Evolutionary conservation across 148 eudicot species (phyloP).

Genomic region (Rhododendron mucronatum): DNA sequence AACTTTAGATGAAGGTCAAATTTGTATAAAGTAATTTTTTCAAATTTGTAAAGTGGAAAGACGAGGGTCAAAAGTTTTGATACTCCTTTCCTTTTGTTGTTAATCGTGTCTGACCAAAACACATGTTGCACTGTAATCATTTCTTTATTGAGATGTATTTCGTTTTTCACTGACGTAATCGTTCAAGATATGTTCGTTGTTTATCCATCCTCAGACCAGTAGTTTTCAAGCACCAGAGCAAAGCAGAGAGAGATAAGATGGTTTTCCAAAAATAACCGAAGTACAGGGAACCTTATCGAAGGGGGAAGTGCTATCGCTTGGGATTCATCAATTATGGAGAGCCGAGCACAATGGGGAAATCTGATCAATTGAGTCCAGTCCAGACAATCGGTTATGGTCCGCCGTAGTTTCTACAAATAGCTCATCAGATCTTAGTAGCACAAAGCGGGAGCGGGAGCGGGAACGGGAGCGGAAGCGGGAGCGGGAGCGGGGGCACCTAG

Average conservation of each 20-base stretch:
- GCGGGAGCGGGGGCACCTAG: too few relatives aligned
- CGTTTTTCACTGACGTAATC: background rate
- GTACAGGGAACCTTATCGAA: background rate
- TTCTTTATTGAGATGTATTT: background rate
- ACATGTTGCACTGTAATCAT: background rate
- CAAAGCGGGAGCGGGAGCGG: too few relatives aligned
- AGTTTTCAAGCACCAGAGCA: background rate
- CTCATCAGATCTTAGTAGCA: background rate
- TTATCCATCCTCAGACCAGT: background rate
- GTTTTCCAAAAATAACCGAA: background rate
- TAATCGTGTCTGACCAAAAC: background rate
- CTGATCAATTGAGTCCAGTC: background rate
- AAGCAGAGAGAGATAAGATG: background rate
- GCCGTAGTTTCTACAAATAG: background rate
- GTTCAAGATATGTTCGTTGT: background rate
- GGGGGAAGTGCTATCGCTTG: background rate
- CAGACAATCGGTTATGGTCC: background rate
- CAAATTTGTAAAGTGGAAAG: background rate
- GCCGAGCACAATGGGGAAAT: background rate
- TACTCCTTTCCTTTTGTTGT: background rate
- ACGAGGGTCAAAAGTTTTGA: background rate
- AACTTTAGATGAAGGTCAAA: slow-evolving; percentile 12
- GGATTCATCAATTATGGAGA: background rate
- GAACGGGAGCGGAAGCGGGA: too few relatives aligned
- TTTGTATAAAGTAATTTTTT: background rate